phyloP scores from a whole-genome alignment of 768 basidiomycete species.

The Calocybe gangraenosa region DNA sequence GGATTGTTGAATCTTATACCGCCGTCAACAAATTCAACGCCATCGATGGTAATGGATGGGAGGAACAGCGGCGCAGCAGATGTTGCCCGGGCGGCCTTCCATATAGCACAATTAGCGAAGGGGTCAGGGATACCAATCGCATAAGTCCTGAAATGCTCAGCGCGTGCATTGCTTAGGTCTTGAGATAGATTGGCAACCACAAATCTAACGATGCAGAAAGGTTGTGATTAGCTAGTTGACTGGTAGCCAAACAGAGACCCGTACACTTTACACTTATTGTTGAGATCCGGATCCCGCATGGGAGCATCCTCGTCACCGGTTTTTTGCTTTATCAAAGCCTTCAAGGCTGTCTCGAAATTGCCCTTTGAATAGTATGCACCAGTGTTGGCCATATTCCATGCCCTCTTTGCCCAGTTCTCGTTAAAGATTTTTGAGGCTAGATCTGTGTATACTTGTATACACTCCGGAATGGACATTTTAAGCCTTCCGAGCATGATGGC shows the following conservation, averaged over 20 bases:
- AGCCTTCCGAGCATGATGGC: slow-evolving; percentile 35
- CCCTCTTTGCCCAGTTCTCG: slow-evolving; percentile 10
- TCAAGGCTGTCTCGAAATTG: slow-evolving; percentile 22
- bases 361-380: slow-evolving; percentile 21
- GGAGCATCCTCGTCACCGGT: slow-evolving; percentile 23
- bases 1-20: slow-evolving; percentile 30
- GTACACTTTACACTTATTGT: slow-evolving; percentile 27
- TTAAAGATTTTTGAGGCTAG: slow-evolving; percentile 27
- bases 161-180: slow-evolving; percentile 21
- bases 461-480: slow-evolving; percentile 30
- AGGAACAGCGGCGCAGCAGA: slow-evolving; percentile 31
- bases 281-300: slow-evolving; percentile 20
- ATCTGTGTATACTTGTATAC: slow-evolving; percentile 22
- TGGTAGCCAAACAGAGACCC: slow-evolving; percentile 5
- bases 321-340: slow-evolving; percentile 19
- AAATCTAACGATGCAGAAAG: slow-evolving; percentile 16
- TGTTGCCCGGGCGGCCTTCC: slow-evolving; percentile 31
- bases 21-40: slow-evolving; percentile 27
- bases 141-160: slow-evolving; percentile 27
- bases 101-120: slow-evolving; percentile 25
- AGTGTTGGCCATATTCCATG: slow-evolving; percentile 13
- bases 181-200: slow-evolving; percentile 22
- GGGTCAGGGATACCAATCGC: slow-evolving; percentile 22
- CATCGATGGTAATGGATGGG: slow-evolving; percentile 23
- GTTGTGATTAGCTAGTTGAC: background rate